These are phyloP conservation scores for Beauveria pseudobassiana DNA, from an alignment of 2,329 filamentous ascomycete genomes.

Conservation along the genomic window DNA sequence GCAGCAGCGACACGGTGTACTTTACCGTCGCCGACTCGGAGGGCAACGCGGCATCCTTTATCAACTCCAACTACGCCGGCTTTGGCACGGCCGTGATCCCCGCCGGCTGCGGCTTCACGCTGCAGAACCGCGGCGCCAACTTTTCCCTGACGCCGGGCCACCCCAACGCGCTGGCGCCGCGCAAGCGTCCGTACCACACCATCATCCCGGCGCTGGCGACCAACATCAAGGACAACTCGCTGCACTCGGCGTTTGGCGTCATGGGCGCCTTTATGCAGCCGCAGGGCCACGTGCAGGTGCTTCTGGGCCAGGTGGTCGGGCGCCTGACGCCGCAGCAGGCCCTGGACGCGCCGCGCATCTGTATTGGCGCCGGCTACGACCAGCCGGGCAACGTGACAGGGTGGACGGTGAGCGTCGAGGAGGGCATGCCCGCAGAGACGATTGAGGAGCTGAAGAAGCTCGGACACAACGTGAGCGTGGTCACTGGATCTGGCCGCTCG, in stretches of 20 bases:
- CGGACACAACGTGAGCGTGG: slow-evolving; percentile 66
- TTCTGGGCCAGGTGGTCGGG: slow-evolving; percentile 83
- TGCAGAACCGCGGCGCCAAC: slow-evolving; percentile 88
- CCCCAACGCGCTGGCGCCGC: slow-evolving; percentile 71
- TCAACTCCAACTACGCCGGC: slow-evolving; percentile 88
- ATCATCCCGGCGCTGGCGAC: slow-evolving; percentile 93
- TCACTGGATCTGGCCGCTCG: slow-evolving; percentile 56
- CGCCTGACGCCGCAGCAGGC: slow-evolving; percentile 77
- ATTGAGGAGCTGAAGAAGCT: slow-evolving; percentile 58
- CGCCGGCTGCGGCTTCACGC: slow-evolving; percentile 76
- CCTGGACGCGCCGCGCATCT: slow-evolving; percentile 85
- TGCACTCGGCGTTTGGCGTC: slow-evolving; percentile 86
- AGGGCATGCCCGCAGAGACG: slow-evolving; percentile 65
- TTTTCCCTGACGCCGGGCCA: slow-evolving; percentile 67
- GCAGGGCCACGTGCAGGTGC: slow-evolving; percentile 88
- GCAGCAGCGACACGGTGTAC: slow-evolving; percentile 89
- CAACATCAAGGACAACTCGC: slow-evolving; percentile 60
- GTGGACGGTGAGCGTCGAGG: slow-evolving; percentile 68
- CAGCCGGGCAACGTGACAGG: slow-evolving; percentile 50
- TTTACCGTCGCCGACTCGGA: slow-evolving; percentile 74
- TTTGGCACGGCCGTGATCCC: slow-evolving; percentile 88
- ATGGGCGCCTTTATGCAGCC: slow-evolving; percentile 99
- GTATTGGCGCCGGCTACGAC: slow-evolving; percentile 69
- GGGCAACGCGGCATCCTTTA: slow-evolving; percentile 92
- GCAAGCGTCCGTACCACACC: slow-evolving; percentile 92